phyloP scores from a whole-genome alignment of 306 rosid species.

The Cercis canadensis region DNA sequence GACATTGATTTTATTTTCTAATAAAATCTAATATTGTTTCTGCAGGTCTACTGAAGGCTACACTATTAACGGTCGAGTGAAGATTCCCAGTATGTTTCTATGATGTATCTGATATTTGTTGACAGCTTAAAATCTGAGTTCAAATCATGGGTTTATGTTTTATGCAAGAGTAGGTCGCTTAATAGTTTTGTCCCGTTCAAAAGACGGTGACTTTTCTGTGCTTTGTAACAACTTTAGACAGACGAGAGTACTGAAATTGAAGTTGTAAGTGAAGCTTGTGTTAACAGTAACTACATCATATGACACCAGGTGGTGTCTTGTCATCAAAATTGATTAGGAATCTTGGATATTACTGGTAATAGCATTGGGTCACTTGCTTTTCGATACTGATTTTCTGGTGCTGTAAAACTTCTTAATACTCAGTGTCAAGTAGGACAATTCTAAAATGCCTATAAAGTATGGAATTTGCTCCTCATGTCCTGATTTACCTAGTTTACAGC shows the following conservation, averaged over 20 bases:
- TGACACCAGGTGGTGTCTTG: not conserved
- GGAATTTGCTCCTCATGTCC: constrained; percentile 1
- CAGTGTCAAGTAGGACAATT: not conserved
- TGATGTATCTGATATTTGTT: constrained; percentile 12
- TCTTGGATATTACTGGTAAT: not conserved
- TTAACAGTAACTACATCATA: not conserved
- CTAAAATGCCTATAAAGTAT: not conserved
- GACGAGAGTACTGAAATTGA: not conserved
- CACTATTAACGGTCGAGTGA: constrained; percentile 87
- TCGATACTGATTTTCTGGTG: not conserved
- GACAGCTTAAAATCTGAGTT: constrained; percentile 7
- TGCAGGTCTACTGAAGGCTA: constrained; percentile 76
- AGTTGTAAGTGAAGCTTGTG: constrained; percentile 20
- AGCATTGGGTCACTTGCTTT: not conserved
- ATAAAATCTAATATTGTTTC: not conserved
- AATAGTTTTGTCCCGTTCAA: not conserved
- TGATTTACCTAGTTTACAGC: constrained; percentile 5
- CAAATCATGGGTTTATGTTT: constrained; percentile 11
- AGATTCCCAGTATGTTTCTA: constrained; percentile 71
- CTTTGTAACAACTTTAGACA: not conserved
- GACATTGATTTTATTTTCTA: constrained; percentile 18
- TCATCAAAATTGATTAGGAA: constrained; percentile 28
- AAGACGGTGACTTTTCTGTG: not conserved
- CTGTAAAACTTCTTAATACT: not conserved
- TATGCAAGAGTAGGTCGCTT: not conserved